Percentiles rank a stretch among this genome's conserved stretches.
Evolutionary conservation across 1,284 basidiomycete genomes (phyloP).

Genomic region (Austroboletus olivaceoglutinosus): DNA sequence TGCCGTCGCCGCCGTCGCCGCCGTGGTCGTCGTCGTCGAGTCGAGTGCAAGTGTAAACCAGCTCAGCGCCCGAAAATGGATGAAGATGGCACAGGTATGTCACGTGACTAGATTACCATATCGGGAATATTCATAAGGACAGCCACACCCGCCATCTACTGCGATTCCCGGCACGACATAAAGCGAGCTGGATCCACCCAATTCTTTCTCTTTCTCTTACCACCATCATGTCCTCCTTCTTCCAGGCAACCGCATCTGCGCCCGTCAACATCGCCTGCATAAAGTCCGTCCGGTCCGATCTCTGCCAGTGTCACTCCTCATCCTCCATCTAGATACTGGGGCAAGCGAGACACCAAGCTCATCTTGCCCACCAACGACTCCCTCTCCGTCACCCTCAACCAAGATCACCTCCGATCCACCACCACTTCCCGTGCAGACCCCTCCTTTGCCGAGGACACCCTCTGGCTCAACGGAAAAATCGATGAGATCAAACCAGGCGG

Average conservation of each 20-base stretch:
- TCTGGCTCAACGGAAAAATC: constrained; percentile 95
- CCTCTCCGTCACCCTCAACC: constrained; percentile 94
- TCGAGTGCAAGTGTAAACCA: constrained; percentile 15
- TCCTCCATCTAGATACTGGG: constrained; percentile 79
- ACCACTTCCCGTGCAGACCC: constrained; percentile 89
- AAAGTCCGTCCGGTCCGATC: constrained; percentile 60
- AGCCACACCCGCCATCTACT: constrained; percentile 16
- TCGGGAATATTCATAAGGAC: constrained; percentile 12
- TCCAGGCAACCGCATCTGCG: constrained; percentile 86
- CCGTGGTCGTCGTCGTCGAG: constrained; percentile 20
- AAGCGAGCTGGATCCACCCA: background rate
- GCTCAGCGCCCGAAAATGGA: constrained; percentile 31
- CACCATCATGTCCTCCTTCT: constrained; percentile 55
- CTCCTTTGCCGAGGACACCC: constrained; percentile 63
- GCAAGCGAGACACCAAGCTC: constrained; percentile 93
- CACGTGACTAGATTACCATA: constrained; percentile 23
- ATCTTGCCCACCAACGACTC: constrained; percentile 98
- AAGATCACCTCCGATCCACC: constrained; percentile 93
- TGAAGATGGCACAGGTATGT: constrained; percentile 5
- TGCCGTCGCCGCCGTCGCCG: constrained; percentile 6
- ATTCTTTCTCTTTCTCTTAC: constrained; percentile 6
- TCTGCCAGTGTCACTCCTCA: constrained; percentile 20
- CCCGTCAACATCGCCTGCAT: constrained; percentile 97
- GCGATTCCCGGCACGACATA: constrained; percentile 17
- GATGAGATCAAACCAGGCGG: constrained; percentile 85